A percentile compares a stretch with the other conserved stretches of the same genome.
Conservation (phyloP, 495 filamentous ascomycete genomes). For the Baudoinia panamericana region DNA sequence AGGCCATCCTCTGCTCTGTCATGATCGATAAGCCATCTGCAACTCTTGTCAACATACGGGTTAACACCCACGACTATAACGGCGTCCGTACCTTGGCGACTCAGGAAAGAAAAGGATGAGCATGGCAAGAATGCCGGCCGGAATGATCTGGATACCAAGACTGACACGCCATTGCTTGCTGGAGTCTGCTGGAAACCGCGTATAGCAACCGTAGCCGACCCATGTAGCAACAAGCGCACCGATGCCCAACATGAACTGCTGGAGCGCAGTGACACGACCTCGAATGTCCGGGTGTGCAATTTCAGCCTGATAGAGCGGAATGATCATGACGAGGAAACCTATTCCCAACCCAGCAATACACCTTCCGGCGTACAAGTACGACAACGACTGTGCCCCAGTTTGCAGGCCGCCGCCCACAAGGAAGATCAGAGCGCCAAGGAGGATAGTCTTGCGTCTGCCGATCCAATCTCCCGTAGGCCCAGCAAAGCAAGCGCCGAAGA, state of each 20-base stretch:
- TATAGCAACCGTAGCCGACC: conserved; percentile 26
- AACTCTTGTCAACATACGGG: neutral
- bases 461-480: conserved; percentile 36
- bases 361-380: conserved; percentile 27
- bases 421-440: conserved; percentile 30
- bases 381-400: conserved; percentile 27
- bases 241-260: conserved; percentile 50
- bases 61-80: neutral
- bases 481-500: conserved; percentile 41
- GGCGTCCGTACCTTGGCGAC: conserved; percentile 31
- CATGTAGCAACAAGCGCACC: conserved; percentile 33
- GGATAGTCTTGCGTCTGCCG: conserved; percentile 37
- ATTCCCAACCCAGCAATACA: conserved; percentile 28
- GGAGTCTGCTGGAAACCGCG: conserved; percentile 24
- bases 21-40: conserved; percentile 46
- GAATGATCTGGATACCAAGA: conserved; percentile 46
- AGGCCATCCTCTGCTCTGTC: conserved; percentile 40
- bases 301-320: conserved; percentile 37
- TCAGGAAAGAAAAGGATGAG: conserved; percentile 49
- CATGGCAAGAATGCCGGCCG: conserved; percentile 40
- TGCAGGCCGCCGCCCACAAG: conserved; percentile 30
- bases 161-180: conserved; percentile 42
- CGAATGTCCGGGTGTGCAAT: conserved; percentile 33
- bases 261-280: conserved; percentile 41
- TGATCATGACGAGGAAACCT: conserved; percentile 35